Evolutionary conservation across 495 filamentous ascomycete species (phyloP), one percentile per base, ranked within the genome.

Genomic region (Aspergillus heteromorphus): DNA sequence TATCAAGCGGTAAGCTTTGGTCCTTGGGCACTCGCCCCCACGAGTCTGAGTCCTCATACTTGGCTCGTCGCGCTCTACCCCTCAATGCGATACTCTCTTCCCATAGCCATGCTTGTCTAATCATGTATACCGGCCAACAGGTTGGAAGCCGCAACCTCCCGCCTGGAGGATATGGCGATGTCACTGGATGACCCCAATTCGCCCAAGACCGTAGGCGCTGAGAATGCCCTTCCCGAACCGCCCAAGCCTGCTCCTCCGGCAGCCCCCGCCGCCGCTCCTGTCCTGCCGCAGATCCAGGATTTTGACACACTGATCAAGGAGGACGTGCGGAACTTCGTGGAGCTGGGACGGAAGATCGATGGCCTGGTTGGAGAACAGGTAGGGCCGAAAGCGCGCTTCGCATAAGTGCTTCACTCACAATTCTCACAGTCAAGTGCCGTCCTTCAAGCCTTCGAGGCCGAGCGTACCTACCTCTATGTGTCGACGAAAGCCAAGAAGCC

Each of bases 81-180:
- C 2, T 47, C 8, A 16, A 16, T 47, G 9, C 13, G 3, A 40
- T 6, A 17, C 9, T 7, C 30, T 9, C 23, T 51, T 11, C 16
- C 16, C 21, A 42, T n/a, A 18, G 25, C 3, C 13, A 6, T 36
- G 3, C 14, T 45, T 11, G 31, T 42, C 72, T 75, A 67, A 73
- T 58, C 6, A 54, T 55, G 50, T 42, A 54, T 45, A 55, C 41
- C 40, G 31, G 30, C 42, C 13, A 47, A 64, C 70, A 99, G 93
- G 76, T 88, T 99, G 58, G 93, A 99, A 80, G 93, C 93, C 66
- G 93, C 93, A 38, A 97, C 93, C 58, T 92, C 91, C 59, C 85
- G 95, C 56, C 81, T 99, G 54, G 93, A 98, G 77, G 93, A 98
- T 70, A 93, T 97, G 65, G 91, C 91, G 18, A 83, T 88, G 61